Evolutionary conservation across 2,329 filamentous ascomycete genomes (phyloP).

Genomic region (Pseudopithomyces chartarum): DNA sequence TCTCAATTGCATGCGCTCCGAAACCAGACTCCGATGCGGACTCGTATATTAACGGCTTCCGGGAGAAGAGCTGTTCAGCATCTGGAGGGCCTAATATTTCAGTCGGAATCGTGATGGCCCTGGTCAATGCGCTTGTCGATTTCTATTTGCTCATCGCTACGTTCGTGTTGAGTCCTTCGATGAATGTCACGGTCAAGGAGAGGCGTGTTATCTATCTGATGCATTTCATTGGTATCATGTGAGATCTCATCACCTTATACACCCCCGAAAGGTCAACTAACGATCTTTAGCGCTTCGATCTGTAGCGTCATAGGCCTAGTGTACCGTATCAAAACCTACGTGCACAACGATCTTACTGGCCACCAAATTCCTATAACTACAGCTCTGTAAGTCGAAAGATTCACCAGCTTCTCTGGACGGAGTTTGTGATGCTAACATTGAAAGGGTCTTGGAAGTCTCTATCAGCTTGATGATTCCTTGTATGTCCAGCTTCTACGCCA

Average conservation of each 20-base stretch:
- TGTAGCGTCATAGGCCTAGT: constrained; percentile 20
- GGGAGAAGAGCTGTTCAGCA: constrained; percentile 15
- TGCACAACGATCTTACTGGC: constrained; percentile 22
- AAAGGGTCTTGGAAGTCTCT: constrained; percentile 22
- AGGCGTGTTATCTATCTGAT: constrained; percentile 19
- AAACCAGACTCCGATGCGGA: constrained; percentile 11
- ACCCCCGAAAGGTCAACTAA: constrained; percentile 7
- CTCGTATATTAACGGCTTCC: constrained; percentile 22
- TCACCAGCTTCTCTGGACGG: background rate
- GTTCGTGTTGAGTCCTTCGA: constrained; percentile 9
- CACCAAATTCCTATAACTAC: constrained; percentile 18
- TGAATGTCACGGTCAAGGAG: constrained; percentile 17
- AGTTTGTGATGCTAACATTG: background rate
- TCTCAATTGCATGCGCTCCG: constrained; percentile 23
- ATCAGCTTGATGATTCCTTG: constrained; percentile 24
- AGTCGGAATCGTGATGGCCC: constrained; percentile 10
- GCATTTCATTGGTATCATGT: constrained; percentile 17
- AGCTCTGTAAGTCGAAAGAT: constrained; percentile 12
- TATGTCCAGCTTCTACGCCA: constrained; percentile 20
- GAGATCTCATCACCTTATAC: constrained; percentile 3
- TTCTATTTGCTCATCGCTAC: constrained; percentile 21
- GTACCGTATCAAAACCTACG: constrained; percentile 22
- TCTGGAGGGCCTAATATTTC: constrained; percentile 15
- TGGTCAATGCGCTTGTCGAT: constrained; percentile 18
- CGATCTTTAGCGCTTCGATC: constrained; percentile 13